Percentiles rank a stretch among this genome's conserved stretches.
Conservation (phyloP, 768 basidiomycete species). For the Serendipita sp. region DNA sequence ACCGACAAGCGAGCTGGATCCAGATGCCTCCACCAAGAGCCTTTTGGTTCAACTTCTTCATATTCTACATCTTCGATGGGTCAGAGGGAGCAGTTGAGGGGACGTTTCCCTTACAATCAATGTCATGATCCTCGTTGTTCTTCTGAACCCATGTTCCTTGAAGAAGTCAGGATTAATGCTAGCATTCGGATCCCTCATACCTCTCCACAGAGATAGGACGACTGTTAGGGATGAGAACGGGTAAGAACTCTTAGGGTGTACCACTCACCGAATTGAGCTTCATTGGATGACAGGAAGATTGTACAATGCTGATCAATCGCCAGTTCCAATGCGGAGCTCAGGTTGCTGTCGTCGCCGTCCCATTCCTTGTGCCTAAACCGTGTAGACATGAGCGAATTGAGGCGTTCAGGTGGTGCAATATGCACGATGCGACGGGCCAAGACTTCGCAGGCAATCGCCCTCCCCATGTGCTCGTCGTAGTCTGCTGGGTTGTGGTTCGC, state of each 20-base stretch:
- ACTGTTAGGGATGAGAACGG: neutral
- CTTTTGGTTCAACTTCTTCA: slow-evolving; percentile 31
- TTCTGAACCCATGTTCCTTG: slow-evolving; percentile 65
- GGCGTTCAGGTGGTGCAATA: slow-evolving; percentile 40
- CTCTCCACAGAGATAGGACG: neutral
- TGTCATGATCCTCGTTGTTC: slow-evolving; percentile 56
- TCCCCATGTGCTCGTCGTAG: slow-evolving; percentile 68
- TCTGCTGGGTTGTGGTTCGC: slow-evolving; percentile 71
- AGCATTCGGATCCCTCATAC: slow-evolving; percentile 38
- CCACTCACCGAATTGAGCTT: slow-evolving; percentile 60
- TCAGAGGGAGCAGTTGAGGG: slow-evolving; percentile 8
- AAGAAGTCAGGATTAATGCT: slow-evolving; percentile 37
- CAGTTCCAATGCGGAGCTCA: slow-evolving; percentile 65
- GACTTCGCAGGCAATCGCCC: slow-evolving; percentile 74
- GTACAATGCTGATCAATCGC: slow-evolving; percentile 86
- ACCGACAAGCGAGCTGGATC: slow-evolving; percentile 67
- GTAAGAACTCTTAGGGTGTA: neutral
- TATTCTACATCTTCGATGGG: slow-evolving; percentile 47
- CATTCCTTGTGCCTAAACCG: slow-evolving; percentile 55
- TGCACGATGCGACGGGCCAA: slow-evolving; percentile 72
- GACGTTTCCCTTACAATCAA: slow-evolving; percentile 43
- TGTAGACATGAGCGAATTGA: slow-evolving; percentile 59
- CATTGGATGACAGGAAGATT: slow-evolving; percentile 72
- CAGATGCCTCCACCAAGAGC: slow-evolving; percentile 51
- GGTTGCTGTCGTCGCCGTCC: slow-evolving; percentile 63